These are phyloP conservation scores for Rutstroemia sp. DNA, from an alignment of 2,329 filamentous ascomycete species.

Conservation along the genomic window DNA sequence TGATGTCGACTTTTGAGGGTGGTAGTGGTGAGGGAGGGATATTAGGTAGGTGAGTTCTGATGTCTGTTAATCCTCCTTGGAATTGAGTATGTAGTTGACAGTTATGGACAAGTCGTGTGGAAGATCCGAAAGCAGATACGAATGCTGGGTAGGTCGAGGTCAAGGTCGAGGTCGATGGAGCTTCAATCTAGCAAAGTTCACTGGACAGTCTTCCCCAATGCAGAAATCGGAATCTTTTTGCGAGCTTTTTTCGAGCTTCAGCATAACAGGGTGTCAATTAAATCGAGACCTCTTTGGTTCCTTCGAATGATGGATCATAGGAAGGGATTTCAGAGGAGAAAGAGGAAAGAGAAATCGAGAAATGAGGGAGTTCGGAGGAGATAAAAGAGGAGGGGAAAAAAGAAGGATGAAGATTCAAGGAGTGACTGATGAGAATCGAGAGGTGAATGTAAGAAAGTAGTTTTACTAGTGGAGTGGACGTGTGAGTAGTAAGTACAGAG, in stretches of 20 bases:
- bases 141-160: not conserved
- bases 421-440: not conserved
- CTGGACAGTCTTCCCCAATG: slow-evolving; percentile 5
- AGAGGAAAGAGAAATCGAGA: slow-evolving; percentile 2
- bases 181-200: not conserved
- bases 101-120: slow-evolving; percentile 20
- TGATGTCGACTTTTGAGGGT: not conserved
- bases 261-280: slow-evolving; percentile 14
- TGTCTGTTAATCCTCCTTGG: slow-evolving; percentile 12
- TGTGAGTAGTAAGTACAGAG: no score
- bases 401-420: not conserved
- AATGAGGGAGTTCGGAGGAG: not conserved
- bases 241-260: slow-evolving; percentile 8
- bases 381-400: not conserved
- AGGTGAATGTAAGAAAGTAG: not conserved
- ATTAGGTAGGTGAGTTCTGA: not conserved
- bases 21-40: not conserved
- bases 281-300: slow-evolving; percentile 3
- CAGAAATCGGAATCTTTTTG: not conserved
- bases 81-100: slow-evolving; percentile 16
- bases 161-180: not conserved
- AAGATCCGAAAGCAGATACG: slow-evolving; percentile 11
- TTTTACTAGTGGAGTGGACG: no score
- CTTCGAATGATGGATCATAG: slow-evolving; percentile 1
- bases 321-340: not conserved